Evolutionary conservation across 306 rosid genomes (phyloP), one percentile per base, ranked within the genome.

Genomic region (Medicago arabica): DNA sequence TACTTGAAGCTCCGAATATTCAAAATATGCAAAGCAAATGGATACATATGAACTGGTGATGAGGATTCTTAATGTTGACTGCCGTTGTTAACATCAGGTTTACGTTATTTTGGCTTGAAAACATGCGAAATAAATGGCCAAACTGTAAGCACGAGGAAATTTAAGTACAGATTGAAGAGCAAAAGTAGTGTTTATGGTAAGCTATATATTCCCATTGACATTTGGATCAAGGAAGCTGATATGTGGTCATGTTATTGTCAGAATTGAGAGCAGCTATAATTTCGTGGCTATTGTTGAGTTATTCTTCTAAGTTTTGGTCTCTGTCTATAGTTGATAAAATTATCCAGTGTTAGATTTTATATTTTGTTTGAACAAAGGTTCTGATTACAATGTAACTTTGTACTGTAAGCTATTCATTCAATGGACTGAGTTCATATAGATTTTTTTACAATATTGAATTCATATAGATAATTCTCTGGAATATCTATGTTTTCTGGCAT

Each of bases 11-110:
- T 81, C 72, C 85, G 17, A 75, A 46, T 49, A 58, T 55, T 55
- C 84, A 54, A 66, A 50, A 73, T 70, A 58, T 78, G 64, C 53
- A 54, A 76, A 78, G 75, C 51, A 77, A 75, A 74, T 54, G 85
- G 67, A 61, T 49, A 51, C 28, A 28, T 49, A 59, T 46, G 13
- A 54, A 44, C 78, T 17, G 54, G 67, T 53, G 58, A 54, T 31
- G 83, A 62, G 62, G 78, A 49, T 78, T 62, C 36, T 69, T 64
- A 61, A 39, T 77, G 80, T 84, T 75, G 72, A 58, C n/a, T 65
- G 3, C 43, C 15, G 17, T 55, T 43, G 64, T 74, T 64, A 57
- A 49, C 53, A 14, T 50, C 75, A n/a, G 50, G 64, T 74, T 69
- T 40, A 49, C 53, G 18, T 41, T 71, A n/a, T 69, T 69, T 69